Base-by-base conservation (phyloP, 306 rosid genomes). In the Herpetospermum pedunculosum region DNA sequence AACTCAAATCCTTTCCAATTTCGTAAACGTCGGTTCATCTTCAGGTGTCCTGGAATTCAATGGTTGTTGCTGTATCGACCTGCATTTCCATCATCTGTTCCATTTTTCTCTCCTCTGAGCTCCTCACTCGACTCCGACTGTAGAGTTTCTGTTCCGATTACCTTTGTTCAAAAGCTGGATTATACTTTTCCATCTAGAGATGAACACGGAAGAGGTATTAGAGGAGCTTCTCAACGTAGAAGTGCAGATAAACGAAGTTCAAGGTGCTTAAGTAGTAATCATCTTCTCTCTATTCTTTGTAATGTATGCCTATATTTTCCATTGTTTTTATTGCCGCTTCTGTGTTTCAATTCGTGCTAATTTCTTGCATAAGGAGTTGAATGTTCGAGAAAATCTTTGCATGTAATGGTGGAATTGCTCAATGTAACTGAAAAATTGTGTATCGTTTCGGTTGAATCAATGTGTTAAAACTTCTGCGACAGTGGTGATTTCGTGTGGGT, bases 171-270 rank as follows among this genome's bases (percentile, higher is more conserved):
- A 60, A 60, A 60, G 48, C 35, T 23, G 48, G 35, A 2, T 1
- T 34, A 15, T 41, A 10, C 12, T 69, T 46, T 26, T 38, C 9
- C 15, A 44, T 57, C 19, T 21, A 30, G 65, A 63, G 44, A 90
- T 92, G 98, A 90, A 88, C 73, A 79, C 69, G 53, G 82, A 78
- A 70, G 91, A 84, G 54, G 67, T 88, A n/a, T 11, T 82, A 14
- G 84, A 87, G 75, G 98, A 92, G 83, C 89, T 92, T 62, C 88
- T 82, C 37, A 81, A 67, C 77, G 71, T 92, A 15, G 96, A 88
- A 70, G 77, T 79, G 60, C 96, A 92, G 77, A 77, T 92, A 75
- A 84, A 90, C 79, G 89, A 89, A 50, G 96, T 88, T 29, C 84
- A 92, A 90, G 98, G 98, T 92, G 38, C 67, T 57, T 49, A 2